Evolutionary conservation across 169 alveolate genomes (phyloP).

Genomic region (Perkinsus olseni): DNA sequence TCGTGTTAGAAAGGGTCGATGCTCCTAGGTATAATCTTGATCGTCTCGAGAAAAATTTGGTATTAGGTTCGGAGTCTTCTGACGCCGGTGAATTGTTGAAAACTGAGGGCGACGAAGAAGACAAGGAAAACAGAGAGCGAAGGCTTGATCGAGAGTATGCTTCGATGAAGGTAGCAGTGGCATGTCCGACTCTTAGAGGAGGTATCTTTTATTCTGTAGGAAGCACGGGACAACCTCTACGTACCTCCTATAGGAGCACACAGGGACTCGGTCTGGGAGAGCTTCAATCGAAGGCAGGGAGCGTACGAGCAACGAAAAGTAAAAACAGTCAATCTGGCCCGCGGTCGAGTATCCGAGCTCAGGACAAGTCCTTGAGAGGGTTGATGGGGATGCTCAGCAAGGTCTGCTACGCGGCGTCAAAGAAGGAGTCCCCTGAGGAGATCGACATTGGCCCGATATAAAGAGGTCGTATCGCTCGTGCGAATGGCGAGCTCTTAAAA

Average conservation of each 20-base stretch:
- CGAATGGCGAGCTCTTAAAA: no score
- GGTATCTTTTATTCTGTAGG: neutral
- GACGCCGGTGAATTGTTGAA: neutral
- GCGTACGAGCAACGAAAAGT: neutral
- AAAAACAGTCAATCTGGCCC: neutral
- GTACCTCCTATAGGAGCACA: neutral
- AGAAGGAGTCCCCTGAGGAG: neutral
- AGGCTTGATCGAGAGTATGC: neutral
- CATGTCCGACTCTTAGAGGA: neutral
- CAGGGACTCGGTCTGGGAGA: neutral
- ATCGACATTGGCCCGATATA: neutral
- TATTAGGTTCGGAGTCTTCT: neutral
- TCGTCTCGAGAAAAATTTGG: neutral
- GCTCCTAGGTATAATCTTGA: neutral
- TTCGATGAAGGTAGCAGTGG: neutral
- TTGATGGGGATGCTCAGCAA: neutral
- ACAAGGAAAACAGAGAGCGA: neutral
- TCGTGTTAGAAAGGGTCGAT: no score
- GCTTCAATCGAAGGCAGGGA: neutral
- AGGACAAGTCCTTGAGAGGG: neutral
- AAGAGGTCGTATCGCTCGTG: neutral
- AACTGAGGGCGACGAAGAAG: neutral
- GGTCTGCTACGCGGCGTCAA: neutral
- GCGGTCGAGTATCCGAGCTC: no score
- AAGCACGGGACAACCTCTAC: neutral